Evolutionary conservation across 129 eudicot genomes (phyloP), one percentile per base, ranked within the genome.

Genomic region (Mikania micrantha): DNA sequence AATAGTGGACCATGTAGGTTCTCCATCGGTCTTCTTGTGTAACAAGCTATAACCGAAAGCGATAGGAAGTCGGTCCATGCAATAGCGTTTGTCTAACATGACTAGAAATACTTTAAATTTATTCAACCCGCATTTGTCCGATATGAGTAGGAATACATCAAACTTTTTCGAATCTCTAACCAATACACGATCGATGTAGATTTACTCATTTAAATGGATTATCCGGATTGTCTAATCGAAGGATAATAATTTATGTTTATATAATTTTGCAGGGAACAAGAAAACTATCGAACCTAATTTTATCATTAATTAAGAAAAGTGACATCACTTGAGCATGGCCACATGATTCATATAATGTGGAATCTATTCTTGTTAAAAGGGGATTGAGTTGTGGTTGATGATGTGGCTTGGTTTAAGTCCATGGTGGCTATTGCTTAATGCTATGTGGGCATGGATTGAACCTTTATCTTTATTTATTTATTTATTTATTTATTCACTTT

Each of bases 381-480:
- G 29, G 5, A 0, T 66, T 59, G 41, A 15, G 45, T 67, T 62
- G 75, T 76, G 80, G 80, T 69, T 76, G 70, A 68, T 76, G 75
- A 76, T 50, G 80, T 68, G 80, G 70, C 70, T 68, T 47, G 27
- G 22, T 50, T 68, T 47, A 42, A 68, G 57, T 76, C 56, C 75
- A 68, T 76, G 75, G 80, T 76, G 64, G 17, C 19, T 38, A 76
- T 76, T 68, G 70, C 63, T 68, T 39, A 47, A 59, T 67, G 69
- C 60, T 69, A 19, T 68, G 80, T 76, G 80, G 80, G 80, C 70
- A 60, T 68, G 65, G 57, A 76, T 76, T 49, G 21, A 68, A 69
- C 70, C 74, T 60, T 75, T 68, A 57, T 36, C 65, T 38, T 9
- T 45, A 10, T 21, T 12, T 62, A 6, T 15, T 21, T 69, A n/a